phyloP scores from a whole-genome alignment of 2,329 filamentous ascomycete species.

The Mollisiaceae sp. region DNA sequence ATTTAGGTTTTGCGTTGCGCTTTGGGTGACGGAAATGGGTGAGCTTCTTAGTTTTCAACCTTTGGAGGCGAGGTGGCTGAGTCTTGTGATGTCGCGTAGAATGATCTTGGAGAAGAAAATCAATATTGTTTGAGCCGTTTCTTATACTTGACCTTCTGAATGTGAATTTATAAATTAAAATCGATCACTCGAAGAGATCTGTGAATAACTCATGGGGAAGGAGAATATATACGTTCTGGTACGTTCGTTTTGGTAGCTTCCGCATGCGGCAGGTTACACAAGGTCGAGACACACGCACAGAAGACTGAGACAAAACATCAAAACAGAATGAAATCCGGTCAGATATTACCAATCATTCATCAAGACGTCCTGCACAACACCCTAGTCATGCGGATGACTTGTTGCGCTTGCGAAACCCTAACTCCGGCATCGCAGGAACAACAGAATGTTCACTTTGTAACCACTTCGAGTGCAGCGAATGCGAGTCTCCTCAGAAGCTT shows the following conservation, averaged over 20 bases:
- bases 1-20: no score
- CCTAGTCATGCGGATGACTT: constrained; percentile 10
- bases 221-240: constrained; percentile 4
- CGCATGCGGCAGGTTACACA: constrained; percentile 8
- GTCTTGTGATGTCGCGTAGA: neutral
- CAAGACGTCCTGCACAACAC: neutral
- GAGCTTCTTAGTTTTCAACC: neutral
- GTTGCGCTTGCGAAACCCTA: neutral
- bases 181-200: neutral
- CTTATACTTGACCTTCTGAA: neutral
- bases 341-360: neutral
- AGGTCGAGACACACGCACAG: neutral
- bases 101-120: neutral
- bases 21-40: no score
- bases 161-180: neutral
- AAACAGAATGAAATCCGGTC: neutral
- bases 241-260: neutral
- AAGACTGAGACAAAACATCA: neutral
- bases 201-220: constrained; percentile 5
- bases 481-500: neutral
- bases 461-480: constrained; percentile 6
- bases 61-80: neutral
- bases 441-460: neutral
- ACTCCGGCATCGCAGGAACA: constrained; percentile 2
- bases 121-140: neutral